Percentiles rank a stretch among this genome's conserved stretches.
These are phyloP conservation scores for Diplocarpon mali DNA, from an alignment of 2,329 filamentous ascomycete species.

Conservation along the genomic window DNA sequence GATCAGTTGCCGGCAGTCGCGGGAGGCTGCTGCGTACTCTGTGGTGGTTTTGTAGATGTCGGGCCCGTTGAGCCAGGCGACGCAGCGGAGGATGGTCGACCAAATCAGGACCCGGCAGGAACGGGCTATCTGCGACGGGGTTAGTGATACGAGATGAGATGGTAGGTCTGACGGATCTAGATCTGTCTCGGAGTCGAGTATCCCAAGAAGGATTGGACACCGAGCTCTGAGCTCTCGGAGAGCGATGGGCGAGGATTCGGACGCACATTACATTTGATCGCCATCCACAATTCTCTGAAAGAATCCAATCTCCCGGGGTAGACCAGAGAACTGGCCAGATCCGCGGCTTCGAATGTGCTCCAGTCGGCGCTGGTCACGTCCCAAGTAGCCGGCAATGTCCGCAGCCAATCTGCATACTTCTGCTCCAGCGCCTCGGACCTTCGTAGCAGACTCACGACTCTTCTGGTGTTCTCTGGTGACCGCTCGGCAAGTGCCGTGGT, in stretches of 20 bases:
- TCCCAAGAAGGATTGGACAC: no score
- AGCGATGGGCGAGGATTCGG: slow-evolving; percentile 46
- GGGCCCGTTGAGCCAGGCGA: slow-evolving; percentile 47
- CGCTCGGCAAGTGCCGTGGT: slow-evolving; percentile 36
- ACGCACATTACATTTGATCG: slow-evolving; percentile 20
- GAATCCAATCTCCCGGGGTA: slow-evolving; percentile 48
- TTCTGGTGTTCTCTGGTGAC: slow-evolving; percentile 37
- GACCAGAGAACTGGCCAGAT: slow-evolving; percentile 40
- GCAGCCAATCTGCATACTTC: slow-evolving; percentile 40
- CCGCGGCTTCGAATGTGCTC: slow-evolving; percentile 39
- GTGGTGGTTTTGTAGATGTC: slow-evolving; percentile 49
- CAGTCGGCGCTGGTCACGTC: slow-evolving; percentile 40
- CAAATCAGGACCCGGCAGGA: slow-evolving; percentile 40
- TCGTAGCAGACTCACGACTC: slow-evolving; percentile 40
- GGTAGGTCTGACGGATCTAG: no score
- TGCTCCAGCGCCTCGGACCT: slow-evolving; percentile 41
- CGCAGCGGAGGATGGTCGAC: slow-evolving; percentile 44
- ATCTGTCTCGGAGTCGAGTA: slow-evolving; percentile 32
- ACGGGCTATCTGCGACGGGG: no score
- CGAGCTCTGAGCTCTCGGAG: no score
- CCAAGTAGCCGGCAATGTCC: slow-evolving; percentile 38
- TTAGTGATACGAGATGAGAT: no score
- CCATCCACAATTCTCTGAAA: slow-evolving; percentile 47
- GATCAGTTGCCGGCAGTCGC: slow-evolving; percentile 40
- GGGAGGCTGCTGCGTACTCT: slow-evolving; percentile 44